Evolutionary conservation across 306 rosid genomes (phyloP), one percentile per base, ranked within the genome.

Genomic region (Begonia fuchsioides): DNA sequence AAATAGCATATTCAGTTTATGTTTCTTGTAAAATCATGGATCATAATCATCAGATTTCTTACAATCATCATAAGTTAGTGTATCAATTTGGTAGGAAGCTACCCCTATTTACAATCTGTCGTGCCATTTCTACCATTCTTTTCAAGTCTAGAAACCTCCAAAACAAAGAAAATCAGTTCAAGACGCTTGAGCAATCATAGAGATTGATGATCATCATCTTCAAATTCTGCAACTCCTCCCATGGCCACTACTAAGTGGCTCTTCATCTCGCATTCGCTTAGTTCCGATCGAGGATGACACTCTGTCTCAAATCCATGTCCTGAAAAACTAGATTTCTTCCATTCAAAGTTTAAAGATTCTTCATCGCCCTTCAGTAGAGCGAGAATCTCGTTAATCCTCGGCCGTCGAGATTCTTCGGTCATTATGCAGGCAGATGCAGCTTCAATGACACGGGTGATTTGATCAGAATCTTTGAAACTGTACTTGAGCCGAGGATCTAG

Each of bases 151-250:
- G 6, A 1, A 11, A 41, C 12, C n/a, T 41, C n/a, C n/a, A 41
- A 41, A n/a, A 41, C 12, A 41, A 10, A 41, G 6, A 11, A 41
- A 41, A 41, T n/a, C 14, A n/a, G 12, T 41, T 3, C 3, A 41
- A 41, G 6, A 41, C 12, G 12, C 12, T 41, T 41, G 13, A 41
- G 3, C 45, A 81, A 53, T 82, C 69, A 68, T 44, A 59, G 79
- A 32, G 71, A 73, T 69, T 70, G 54, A 68, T 70, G 54, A 68
- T 78, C 87, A 14, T 90, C 97, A 16, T 90, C 95, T 54, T 90
- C 95, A 57, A 90, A 68, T 65, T 90, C 97, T 0, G 94, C 68
- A 52, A 85, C 95, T 51, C 95, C 97, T 7, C 82, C 71, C 97
- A 90, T 84, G 45, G 94, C 97, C 78, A 90, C 66, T 16, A 94